Base-by-base conservation (phyloP, 2,329 filamentous ascomycete species). In the Fonsecaea nubica region DNA sequence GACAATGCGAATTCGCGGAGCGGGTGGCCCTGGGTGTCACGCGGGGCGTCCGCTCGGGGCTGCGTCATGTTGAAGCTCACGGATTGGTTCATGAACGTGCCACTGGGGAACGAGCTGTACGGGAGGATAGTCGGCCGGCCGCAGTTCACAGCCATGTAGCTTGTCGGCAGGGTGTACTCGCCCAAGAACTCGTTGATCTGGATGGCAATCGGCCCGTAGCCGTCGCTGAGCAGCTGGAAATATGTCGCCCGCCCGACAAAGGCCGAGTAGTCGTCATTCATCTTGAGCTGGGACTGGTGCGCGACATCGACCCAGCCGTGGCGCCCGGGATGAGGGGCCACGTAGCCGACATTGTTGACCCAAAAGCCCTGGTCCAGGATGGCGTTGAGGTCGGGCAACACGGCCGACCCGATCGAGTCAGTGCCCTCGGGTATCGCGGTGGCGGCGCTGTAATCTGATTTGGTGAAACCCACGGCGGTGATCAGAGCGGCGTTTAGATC, bases 221-320 rank as follows among this genome's bases (percentile, higher is more conserved):
- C 42, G n/a, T 35, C 56, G 3, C 30, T 36, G 9, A n/a, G 4
- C 4, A 52, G 45, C 45, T 15, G 13, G 45, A 65, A 55, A 32
- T 55, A 65, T 2, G 53, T 36, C 2, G n/a, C 42, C 1, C 32
- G 30, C 32, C 63, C 63, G 48, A 61, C 15, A 18, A 38, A 45
- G 3, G 63, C 45, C 35, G 63, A 45, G 45, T 65, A 65, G 50
- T 58, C 55, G 18, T 40, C 55, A 2, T 32, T 33, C n/a, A 32
- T 18, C 10, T 36, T 2, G 21, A 61, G 32, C 9, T 40, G 59
- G 18, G 64, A 66, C 54, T 66, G 64, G 33, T 50, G 38, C 3
- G 50, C 53, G 35, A 63, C 59, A 18, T 66, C 42, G 15, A 63
- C 59, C 64, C 64, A 66, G 25, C 64, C 64, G 21, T 62, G 63